Base-by-base conservation (phyloP, 208 protist species). In the Tritrichomonas musculus region DNA sequence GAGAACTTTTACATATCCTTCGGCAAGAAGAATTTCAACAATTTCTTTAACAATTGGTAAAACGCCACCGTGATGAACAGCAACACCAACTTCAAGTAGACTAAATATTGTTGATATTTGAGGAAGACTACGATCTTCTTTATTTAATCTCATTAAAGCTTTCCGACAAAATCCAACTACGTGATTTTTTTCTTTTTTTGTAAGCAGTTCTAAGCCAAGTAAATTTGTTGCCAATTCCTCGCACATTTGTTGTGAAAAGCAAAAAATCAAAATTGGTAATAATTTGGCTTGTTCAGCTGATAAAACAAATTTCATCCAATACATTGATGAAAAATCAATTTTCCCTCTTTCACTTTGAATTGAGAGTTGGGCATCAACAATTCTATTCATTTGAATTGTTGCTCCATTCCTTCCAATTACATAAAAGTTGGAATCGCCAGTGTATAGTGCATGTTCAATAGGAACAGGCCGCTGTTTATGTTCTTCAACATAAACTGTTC, bases 41-140 rank as follows among this genome's bases (percentile, higher is more conserved):
- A 99, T 96, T 95, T 99, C 99, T 94, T 99, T 99, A 0, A 99
- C 94, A 55, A 99, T 98, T 27, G 99, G 99, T n/a, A 99, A 96
- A 1, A 99, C 95, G n/a, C 99, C 99, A 39, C 97, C 97, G 95
- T 99, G 99, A 95, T 99, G 99, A 92, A 99, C 98, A 84, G 98
- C 99, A 73, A 99, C 97, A 88, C 99, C 99, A 57, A 33, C 27
- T 36, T 88, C 77, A 17, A 88, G 30, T 17, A 60, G 44, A 20
- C 30, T 25, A 1, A 96, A 88, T 33, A 57, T 57, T 60, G 4
- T 27, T 30, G 33, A 0, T 33, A 88, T 88, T 50, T 88, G 77
- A n/a, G 77, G 77, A 33, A 88, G 47, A 39, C 57, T 47, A 27
- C 77, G 44, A 57, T 88, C 77, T 57, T 88, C 77, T 57, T 49